phyloP scores from a whole-genome alignment of 768 basidiomycete species.

The Leccinum pellstonianum region DNA sequence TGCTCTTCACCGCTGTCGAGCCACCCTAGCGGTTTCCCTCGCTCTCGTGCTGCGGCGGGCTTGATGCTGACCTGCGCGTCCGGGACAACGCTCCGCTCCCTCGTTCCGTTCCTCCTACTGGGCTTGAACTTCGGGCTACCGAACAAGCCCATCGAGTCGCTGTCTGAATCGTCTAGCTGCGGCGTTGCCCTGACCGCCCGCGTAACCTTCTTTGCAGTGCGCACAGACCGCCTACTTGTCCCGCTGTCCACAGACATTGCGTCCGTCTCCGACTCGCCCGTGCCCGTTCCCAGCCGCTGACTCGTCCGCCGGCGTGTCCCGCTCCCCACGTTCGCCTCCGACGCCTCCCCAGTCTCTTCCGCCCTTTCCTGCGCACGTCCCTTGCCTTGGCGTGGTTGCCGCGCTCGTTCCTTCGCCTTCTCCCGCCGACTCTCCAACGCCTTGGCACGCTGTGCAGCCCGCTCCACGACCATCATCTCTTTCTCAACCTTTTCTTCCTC shows the following conservation, averaged over 20 bases:
- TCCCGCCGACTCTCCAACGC: conserved; percentile 18
- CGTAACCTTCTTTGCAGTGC: conserved; percentile 1
- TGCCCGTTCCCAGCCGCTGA: not conserved
- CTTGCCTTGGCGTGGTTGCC: conserved; percentile 10
- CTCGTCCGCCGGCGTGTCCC: conserved; percentile 2
- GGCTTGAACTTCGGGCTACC: not conserved
- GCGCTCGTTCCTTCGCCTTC: conserved; percentile 26
- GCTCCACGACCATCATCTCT: conserved; percentile 24
- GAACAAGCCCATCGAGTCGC: not conserved
- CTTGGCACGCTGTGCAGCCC: conserved; percentile 22
- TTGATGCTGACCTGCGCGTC: not conserved
- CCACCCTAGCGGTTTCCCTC: not conserved
- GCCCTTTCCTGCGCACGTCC: not conserved
- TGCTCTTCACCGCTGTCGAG: conserved; percentile 11
- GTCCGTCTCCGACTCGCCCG: conserved; percentile 24
- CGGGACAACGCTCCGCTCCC: not conserved
- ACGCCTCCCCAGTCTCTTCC: not conserved
- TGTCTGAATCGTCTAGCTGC: conserved; percentile 1
- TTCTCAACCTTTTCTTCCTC: conserved; percentile 40
- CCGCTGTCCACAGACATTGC: conserved; percentile 31
- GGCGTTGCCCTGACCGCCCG: not conserved
- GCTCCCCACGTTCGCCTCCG: conserved; percentile 5
- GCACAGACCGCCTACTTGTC: conserved; percentile 10
- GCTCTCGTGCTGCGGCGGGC: not conserved
- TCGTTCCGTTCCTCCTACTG: not conserved